Percentiles rank a stretch among this genome's conserved stretches.
Conservation (phyloP, 148 eudicot genomes). For the Fagopyrum esculentum region DNA sequence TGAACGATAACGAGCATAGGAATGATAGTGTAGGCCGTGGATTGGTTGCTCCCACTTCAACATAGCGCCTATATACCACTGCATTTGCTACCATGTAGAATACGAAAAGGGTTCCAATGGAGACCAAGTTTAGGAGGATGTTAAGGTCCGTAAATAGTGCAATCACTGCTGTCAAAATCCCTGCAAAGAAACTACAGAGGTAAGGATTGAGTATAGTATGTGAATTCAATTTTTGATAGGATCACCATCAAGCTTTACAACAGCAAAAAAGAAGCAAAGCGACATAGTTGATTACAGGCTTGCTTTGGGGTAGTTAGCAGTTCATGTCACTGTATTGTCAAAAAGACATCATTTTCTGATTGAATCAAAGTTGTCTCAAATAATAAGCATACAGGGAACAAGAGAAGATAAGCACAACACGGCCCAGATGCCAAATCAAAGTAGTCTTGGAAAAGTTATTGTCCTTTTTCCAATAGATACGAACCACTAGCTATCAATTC, state of each 20-base stretch:
- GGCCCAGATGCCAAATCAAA: neutral
- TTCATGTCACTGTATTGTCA: neutral
- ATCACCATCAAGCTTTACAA: neutral
- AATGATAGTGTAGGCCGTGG: conserved; percentile 77
- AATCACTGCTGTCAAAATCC: conserved; percentile 68
- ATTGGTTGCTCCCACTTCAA: conserved; percentile 45
- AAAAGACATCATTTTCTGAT: neutral
- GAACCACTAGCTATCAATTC: neutral
- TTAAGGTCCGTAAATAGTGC: conserved; percentile 77
- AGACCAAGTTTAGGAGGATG: conserved; percentile 69
- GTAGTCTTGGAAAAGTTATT: neutral
- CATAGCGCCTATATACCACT: conserved; percentile 72
- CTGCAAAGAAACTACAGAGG: conserved; percentile 28
- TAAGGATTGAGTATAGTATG: neutral
- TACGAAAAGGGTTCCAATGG: conserved; percentile 86
- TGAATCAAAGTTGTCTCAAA: neutral
- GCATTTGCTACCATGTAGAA: conserved; percentile 96
- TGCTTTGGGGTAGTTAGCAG: neutral
- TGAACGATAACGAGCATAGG: conserved; percentile 55
- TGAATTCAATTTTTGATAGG: neutral
- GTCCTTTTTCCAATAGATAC: neutral
- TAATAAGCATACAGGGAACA: neutral
- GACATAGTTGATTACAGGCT: no score
- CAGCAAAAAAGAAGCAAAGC: neutral
- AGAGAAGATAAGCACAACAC: neutral